A percentile compares a stretch with the other conserved stretches of the same genome.
phyloP scores from a whole-genome alignment of 2,329 filamentous ascomycete species.

The Clonostachys byssicola region DNA sequence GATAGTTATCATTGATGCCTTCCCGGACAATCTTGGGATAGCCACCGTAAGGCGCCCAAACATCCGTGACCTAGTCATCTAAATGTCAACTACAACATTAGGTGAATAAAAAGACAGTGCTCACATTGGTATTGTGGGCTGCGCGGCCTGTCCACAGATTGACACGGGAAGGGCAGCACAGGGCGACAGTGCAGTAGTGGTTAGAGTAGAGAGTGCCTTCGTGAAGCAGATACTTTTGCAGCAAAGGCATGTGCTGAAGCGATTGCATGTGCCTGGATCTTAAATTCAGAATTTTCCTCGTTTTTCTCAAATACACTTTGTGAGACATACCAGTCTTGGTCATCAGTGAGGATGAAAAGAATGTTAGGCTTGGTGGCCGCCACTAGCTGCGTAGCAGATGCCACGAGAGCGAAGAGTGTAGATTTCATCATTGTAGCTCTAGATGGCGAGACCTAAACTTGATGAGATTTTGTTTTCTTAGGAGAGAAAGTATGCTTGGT shows the following conservation, averaged over 20 bases:
- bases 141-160: constrained; percentile 13
- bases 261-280: constrained; percentile 5
- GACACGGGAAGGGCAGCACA: constrained; percentile 17
- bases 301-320: no score
- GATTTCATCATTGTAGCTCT: no score
- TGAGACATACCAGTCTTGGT: constrained; percentile 11
- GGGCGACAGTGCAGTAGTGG: constrained; percentile 18
- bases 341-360: constrained; percentile 16
- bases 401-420: no score
- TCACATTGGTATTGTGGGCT: constrained; percentile 51
- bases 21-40: constrained; percentile 45
- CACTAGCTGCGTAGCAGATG: no score
- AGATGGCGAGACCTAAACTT: no score
- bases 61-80: constrained; percentile 26
- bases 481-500: no score
- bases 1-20: constrained; percentile 42
- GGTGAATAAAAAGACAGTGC: constrained; percentile 2
- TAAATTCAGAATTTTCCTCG: not conserved
- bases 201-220: constrained; percentile 15
- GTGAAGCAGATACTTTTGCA: constrained; percentile 11
- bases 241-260: constrained; percentile 5
- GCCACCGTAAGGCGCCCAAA: constrained; percentile 13
- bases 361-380: constrained; percentile 9
- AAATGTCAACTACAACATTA: not conserved
- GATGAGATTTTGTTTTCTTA: no score